Evolutionary conservation across 176 grass and related monocot genomes (phyloP).

Genomic region (Oryza meyeriana): DNA sequence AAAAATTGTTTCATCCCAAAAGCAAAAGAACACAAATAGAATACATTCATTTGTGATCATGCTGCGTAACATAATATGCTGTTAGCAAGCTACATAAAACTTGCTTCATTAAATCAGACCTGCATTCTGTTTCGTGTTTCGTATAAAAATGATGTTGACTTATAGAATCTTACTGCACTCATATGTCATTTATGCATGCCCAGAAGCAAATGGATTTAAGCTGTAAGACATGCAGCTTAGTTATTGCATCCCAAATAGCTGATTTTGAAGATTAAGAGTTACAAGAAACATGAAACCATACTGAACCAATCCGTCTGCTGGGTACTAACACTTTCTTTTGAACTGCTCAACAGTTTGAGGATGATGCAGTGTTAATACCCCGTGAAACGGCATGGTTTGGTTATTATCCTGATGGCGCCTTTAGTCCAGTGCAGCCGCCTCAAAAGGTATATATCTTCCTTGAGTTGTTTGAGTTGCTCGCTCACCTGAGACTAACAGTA

Average conservation of each 20-base stretch:
- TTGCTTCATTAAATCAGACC: not conserved
- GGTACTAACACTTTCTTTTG: slow-evolving; percentile 26
- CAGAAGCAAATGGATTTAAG: not conserved
- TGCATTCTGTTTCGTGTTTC: not conserved
- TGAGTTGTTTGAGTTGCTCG: not conserved
- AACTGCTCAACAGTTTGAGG: slow-evolving; percentile 63
- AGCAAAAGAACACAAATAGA: not conserved
- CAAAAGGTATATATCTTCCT: slow-evolving; percentile 41
- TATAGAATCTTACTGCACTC: not conserved
- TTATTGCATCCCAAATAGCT: not conserved
- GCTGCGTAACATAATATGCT: not conserved
- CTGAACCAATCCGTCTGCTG: not conserved
- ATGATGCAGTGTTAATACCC: slow-evolving; percentile 76
- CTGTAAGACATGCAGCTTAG: not conserved
- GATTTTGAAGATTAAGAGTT: not conserved
- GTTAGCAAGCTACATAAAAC: not conserved
- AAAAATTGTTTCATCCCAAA: not conserved
- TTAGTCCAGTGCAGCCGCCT: slow-evolving; percentile 49
- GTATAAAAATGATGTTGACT: not conserved
- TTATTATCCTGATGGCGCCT: slow-evolving; percentile 85
- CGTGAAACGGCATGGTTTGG: slow-evolving; percentile 97
- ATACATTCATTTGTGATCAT: not conserved
- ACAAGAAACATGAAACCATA: not conserved
- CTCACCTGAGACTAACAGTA: not conserved
- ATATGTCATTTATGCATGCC: not conserved